Evolutionary conservation across 805 yeast species (phyloP).

Genomic region (Yarrowia hollandica): DNA sequence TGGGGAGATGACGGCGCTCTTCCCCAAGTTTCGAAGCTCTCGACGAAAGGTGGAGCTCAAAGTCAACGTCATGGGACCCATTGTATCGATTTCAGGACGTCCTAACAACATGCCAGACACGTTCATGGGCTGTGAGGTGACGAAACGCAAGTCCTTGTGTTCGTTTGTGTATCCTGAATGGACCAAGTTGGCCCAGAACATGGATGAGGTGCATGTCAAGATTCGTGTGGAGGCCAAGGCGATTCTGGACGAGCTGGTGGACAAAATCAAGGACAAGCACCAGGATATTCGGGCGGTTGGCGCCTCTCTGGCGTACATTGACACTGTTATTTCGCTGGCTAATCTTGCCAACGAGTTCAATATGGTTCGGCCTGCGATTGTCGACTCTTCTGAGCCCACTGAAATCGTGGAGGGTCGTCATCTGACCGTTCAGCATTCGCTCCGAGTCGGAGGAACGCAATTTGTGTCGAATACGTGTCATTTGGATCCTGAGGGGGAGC

Average conservation of each 20-base stretch:
- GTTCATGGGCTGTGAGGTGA: constrained; percentile 27
- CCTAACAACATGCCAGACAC: constrained; percentile 17
- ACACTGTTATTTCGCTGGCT: constrained; percentile 73
- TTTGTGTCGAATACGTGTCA: constrained; percentile 53
- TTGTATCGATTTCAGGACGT: constrained; percentile 5
- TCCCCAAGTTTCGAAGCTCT: background rate
- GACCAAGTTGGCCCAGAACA: constrained; percentile 51
- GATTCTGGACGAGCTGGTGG: constrained; percentile 53
- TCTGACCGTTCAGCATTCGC: constrained; percentile 78
- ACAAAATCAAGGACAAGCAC: constrained; percentile 48
- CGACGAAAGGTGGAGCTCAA: constrained; percentile 14
- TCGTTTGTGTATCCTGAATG: constrained; percentile 51
- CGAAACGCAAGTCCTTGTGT: constrained; percentile 34
- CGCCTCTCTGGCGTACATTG: constrained; percentile 61
- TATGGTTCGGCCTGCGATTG: constrained; percentile 64
- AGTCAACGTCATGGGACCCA: background rate
- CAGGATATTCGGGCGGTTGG: constrained; percentile 53
- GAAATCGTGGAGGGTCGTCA: constrained; percentile 72
- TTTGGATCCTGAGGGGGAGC: constrained; percentile 34
- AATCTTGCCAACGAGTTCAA: constrained; percentile 64
- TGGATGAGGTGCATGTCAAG: constrained; percentile 48
- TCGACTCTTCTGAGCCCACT: constrained; percentile 48
- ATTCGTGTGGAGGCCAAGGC: constrained; percentile 57
- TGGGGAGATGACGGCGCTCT: constrained; percentile 31
- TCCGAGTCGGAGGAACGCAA: constrained; percentile 49